Percentiles rank a stretch among this genome's conserved stretches.
phyloP scores from a whole-genome alignment of 2,329 filamentous ascomycete species.

The Drechslerella dactyloides region DNA sequence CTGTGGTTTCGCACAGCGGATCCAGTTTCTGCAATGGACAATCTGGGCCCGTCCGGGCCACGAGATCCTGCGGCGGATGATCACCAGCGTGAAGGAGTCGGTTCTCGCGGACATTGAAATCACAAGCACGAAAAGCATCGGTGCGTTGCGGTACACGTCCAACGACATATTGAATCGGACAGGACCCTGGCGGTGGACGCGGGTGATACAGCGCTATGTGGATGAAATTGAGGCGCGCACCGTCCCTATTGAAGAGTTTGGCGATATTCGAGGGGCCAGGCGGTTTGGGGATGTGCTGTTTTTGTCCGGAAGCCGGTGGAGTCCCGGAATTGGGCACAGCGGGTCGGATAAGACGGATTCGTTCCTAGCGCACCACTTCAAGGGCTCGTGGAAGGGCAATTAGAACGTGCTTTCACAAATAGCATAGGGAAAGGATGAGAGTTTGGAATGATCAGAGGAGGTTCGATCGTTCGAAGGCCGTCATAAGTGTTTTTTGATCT shows the following conservation, averaged over 20 bases:
- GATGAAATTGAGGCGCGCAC: conserved; percentile 21
- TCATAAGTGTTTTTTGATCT: too few relatives aligned
- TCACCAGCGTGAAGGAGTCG: conserved; percentile 22
- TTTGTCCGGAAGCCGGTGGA: conserved; percentile 33
- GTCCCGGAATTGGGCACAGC: conserved; percentile 37
- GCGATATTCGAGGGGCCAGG: conserved; percentile 20
- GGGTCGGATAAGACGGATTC: conserved; percentile 19
- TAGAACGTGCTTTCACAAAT: background rate
- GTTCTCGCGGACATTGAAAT: conserved; percentile 16
- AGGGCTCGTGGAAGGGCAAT: conserved; percentile 16
- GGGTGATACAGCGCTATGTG: conserved; percentile 17
- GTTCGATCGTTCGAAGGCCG: too few relatives aligned
- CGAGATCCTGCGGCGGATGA: conserved; percentile 33
- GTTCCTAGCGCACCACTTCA: conserved; percentile 17
- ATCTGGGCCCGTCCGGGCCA: conserved; percentile 37
- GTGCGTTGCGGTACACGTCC: background rate
- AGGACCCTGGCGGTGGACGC: conserved; percentile 33
- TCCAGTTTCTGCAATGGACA: conserved; percentile 43
- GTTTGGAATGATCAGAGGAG: too few relatives aligned
- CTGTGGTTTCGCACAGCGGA: conserved; percentile 7
- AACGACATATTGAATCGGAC: conserved; percentile 23
- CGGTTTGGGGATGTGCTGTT: conserved; percentile 43
- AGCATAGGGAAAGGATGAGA: too few relatives aligned
- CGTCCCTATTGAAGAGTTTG: conserved; percentile 16
- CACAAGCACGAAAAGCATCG: background rate